These are phyloP conservation scores for Xerocomellus intermedius DNA, from an alignment of 768 basidiomycete genomes.

Conservation along the genomic window DNA sequence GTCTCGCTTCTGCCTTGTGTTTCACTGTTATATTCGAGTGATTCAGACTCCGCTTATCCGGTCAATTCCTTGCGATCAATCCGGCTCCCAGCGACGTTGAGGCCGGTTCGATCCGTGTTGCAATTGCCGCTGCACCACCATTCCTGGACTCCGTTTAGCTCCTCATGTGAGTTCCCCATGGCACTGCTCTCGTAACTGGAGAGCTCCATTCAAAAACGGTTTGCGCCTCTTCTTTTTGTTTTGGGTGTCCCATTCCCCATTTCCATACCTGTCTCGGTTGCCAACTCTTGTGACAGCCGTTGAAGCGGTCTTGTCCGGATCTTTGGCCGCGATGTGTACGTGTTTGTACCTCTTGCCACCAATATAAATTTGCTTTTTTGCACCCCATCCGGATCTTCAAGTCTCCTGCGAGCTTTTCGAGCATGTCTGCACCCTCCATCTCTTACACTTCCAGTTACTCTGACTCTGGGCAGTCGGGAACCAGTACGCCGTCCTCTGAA, in stretches of 20 bases:
- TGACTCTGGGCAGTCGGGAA: constrained; percentile 15
- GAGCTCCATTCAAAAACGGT: background rate
- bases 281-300: background rate
- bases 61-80: background rate
- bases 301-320: background rate
- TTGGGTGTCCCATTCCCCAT: background rate
- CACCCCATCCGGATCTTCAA: background rate
- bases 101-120: constrained; percentile 6
- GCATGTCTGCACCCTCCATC: constrained; percentile 21
- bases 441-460: constrained; percentile 15
- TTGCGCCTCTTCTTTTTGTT: background rate
- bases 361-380: constrained; percentile 27
- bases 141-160: background rate
- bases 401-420: constrained; percentile 5
- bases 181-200: background rate
- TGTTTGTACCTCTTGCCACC: constrained; percentile 21
- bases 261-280: background rate
- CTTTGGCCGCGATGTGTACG: constrained; percentile 11
- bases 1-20: background rate
- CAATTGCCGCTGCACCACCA: background rate
- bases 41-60: constrained; percentile 17
- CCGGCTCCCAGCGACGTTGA: background rate
- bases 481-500: constrained; percentile 28
- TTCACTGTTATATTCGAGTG: background rate
- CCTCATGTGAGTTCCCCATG: constrained; percentile 11